phyloP scores from a whole-genome alignment of 164 flowering plant species.

The Macadamia tetraphylla region DNA sequence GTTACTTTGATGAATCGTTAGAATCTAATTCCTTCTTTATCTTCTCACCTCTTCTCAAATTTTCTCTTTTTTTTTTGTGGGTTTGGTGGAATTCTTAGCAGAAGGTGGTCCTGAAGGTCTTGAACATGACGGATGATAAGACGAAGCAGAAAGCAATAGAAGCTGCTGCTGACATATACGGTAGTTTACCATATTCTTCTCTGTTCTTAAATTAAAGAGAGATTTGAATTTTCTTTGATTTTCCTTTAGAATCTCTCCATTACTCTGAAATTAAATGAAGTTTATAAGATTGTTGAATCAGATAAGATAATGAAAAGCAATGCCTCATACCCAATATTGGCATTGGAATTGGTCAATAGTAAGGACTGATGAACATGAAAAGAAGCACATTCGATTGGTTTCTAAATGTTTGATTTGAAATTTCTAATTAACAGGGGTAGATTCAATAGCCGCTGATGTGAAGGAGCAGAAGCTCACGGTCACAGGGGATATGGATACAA shows the following conservation, averaged over 20 bases:
- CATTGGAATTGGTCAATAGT: too few relatives aligned
- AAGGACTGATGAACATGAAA: too few relatives aligned
- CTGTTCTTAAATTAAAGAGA: too few relatives aligned
- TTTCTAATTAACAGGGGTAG: constrained; percentile 50
- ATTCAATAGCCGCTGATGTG: constrained; percentile 82
- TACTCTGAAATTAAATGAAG: not conserved
- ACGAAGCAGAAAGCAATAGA: constrained; percentile 92
- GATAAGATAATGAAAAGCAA: not conserved
- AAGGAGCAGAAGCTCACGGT: constrained; percentile 81
- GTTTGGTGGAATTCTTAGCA: constrained; percentile 24
- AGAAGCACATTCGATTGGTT: too few relatives aligned
- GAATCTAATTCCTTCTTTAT: not conserved
- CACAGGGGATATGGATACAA: constrained; percentile 74
- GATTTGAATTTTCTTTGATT: not conserved
- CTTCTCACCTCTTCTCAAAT: not conserved
- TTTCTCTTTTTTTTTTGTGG: not conserved
- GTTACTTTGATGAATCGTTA: not conserved
- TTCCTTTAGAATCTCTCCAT: not conserved
- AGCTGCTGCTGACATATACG: constrained; percentile 85
- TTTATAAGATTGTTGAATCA: not conserved
- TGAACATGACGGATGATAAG: constrained; percentile 87
- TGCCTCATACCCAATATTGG: too few relatives aligned
- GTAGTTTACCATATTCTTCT: constrained; percentile 22
- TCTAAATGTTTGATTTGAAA: too few relatives aligned
- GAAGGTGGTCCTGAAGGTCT: constrained; percentile 76